Conservation (phyloP, 352 stramenopile species). For the Globisporangium spiculum region DNA sequence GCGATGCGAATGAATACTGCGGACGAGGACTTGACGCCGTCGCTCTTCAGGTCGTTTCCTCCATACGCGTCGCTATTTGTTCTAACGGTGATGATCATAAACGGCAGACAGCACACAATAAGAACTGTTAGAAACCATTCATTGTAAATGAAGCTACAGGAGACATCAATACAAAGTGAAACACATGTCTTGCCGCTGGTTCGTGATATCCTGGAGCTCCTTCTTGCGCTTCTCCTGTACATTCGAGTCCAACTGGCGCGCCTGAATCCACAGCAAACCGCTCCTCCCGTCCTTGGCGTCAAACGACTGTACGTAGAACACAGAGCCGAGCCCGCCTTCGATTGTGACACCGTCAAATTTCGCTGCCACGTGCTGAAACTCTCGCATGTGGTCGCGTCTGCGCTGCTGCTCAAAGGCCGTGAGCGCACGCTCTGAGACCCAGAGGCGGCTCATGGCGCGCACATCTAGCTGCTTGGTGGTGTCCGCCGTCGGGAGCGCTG, state of each 20-base stretch:
- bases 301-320: slow-evolving; percentile 22
- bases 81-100: background rate
- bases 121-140: background rate
- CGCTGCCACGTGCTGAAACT: slow-evolving; percentile 48
- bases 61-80: background rate
- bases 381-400: slow-evolving; percentile 9
- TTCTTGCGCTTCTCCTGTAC: slow-evolving; percentile 46
- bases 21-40: slow-evolving; percentile 6
- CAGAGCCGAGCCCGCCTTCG: slow-evolving; percentile 44
- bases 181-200: slow-evolving; percentile 17
- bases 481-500: background rate
- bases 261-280: slow-evolving; percentile 58
- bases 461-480: slow-evolving; percentile 31
- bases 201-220: slow-evolving; percentile 61
- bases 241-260: slow-evolving; percentile 46
- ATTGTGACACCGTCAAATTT: slow-evolving; percentile 52
- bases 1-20: slow-evolving; percentile 14
- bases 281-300: slow-evolving; percentile 15
- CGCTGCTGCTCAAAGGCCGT: slow-evolving; percentile 34
- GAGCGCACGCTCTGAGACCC: slow-evolving; percentile 43
- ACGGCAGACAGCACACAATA: background rate
- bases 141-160: background rate
- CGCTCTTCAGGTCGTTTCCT: slow-evolving; percentile 1
- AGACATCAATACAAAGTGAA: background rate
- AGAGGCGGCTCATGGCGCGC: slow-evolving; percentile 38